Percentiles rank a stretch among this genome's conserved stretches.
Conservation (phyloP, 495 filamentous ascomycete genomes). For the Aspergillus egyptiacus region DNA sequence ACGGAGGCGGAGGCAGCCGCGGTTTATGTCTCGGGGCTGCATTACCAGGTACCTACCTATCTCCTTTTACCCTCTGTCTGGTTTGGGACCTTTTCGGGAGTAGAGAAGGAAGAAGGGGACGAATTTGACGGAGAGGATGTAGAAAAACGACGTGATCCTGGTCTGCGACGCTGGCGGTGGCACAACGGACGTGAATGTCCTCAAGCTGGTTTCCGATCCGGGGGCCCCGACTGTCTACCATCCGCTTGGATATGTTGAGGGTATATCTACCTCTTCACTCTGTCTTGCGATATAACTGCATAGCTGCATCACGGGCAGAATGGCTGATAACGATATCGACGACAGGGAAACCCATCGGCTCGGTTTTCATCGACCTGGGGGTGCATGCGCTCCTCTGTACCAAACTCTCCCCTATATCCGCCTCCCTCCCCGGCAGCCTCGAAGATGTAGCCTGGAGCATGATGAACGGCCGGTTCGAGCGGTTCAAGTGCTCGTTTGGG, state of each 20-base stretch:
- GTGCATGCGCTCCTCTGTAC: conserved; percentile 3
- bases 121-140: background rate
- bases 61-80: too few species aligned
- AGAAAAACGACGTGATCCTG: conserved; percentile 8
- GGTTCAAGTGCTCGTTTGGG: conserved; percentile 10
- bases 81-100: too few species aligned
- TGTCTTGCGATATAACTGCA: background rate
- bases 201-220: background rate
- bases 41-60: conserved; percentile 20
- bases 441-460: conserved; percentile 4
- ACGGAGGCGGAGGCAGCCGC: conserved; percentile 67
- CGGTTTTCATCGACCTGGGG: conserved; percentile 7
- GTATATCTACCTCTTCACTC: background rate
- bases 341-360: conserved; percentile 7
- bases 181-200: conserved; percentile 8
- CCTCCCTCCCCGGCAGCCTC: background rate
- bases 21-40: conserved; percentile 45
- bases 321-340: background rate
- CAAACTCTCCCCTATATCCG: conserved; percentile 1
- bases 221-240: conserved; percentile 1
- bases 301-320: too few species aligned
- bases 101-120: too few species aligned
- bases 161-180: conserved; percentile 9
- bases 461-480: conserved; percentile 6
- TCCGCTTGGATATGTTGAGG: conserved; percentile 9